Conservation (phyloP, 2,329 filamentous ascomycete species). For the Didymella sp. region DNA sequence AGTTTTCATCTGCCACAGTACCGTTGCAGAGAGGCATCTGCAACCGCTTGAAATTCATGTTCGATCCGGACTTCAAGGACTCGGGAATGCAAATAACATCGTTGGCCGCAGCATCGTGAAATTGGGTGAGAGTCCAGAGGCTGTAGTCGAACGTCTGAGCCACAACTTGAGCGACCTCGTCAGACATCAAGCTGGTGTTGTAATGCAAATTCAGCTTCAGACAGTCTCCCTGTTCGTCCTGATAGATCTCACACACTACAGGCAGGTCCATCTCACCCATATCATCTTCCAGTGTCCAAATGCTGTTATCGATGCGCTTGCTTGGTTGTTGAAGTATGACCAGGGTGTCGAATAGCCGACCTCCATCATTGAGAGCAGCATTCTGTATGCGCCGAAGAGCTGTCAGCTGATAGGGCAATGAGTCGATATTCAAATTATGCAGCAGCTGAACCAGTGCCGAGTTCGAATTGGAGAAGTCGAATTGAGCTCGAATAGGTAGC, state of each 20-base stretch:
- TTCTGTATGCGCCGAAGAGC: conserved; percentile 75
- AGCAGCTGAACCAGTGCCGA: conserved; percentile 65
- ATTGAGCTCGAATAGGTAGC: conserved; percentile 70
- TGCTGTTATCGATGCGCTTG: conserved; percentile 51
- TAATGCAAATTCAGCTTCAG: conserved; percentile 70
- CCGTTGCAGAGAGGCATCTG: neutral
- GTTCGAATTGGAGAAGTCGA: conserved; percentile 59
- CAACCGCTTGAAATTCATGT: conserved; percentile 26
- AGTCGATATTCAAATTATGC: conserved; percentile 67
- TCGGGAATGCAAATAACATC: conserved; percentile 35
- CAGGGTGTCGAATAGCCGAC: conserved; percentile 77
- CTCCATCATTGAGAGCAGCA: conserved; percentile 54
- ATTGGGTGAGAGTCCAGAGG: conserved; percentile 34
- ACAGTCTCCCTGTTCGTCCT: conserved; percentile 59
- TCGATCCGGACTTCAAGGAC: conserved; percentile 34
- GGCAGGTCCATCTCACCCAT: conserved; percentile 74
- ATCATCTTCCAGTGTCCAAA: conserved; percentile 62
- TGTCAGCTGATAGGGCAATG: conserved; percentile 75
- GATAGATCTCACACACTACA: conserved; percentile 76
- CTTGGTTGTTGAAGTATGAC: conserved; percentile 76
- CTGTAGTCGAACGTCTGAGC: conserved; percentile 39
- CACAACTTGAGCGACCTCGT: conserved; percentile 38
- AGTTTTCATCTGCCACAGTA: neutral
- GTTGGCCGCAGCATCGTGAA: conserved; percentile 28
- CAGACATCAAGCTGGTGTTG: conserved; percentile 35